Evolutionary conservation across 2,329 filamentous ascomycete species (phyloP).

Genomic region (Aspergillus brunneoviolaceus): DNA sequence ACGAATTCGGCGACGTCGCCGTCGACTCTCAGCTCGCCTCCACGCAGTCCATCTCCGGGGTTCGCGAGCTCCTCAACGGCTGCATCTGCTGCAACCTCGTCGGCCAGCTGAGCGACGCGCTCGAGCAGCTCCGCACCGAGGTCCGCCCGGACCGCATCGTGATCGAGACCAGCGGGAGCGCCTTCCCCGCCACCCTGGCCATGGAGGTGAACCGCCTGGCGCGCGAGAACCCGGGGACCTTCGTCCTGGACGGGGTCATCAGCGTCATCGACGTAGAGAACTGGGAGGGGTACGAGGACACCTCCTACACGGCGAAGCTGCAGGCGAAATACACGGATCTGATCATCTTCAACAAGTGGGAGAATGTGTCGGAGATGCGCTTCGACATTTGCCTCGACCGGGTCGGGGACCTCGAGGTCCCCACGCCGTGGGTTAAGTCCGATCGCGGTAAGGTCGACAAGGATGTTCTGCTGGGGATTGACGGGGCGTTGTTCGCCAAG

Average conservation of each 20-base stretch:
- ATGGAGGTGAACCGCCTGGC: conserved; percentile 83
- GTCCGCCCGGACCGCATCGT: conserved; percentile 78
- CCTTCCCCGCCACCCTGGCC: conserved; percentile 83
- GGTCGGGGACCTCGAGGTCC: conserved; percentile 76
- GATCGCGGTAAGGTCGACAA: conserved; percentile 74
- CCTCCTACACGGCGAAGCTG: conserved; percentile 80
- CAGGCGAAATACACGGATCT: conserved; percentile 89
- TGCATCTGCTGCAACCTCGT: conserved; percentile 99
- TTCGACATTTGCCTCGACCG: conserved; percentile 78
- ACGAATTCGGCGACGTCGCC: conserved; percentile 94
- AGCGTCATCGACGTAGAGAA: conserved; percentile 93
- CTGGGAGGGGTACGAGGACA: conserved; percentile 90
- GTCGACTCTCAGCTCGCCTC: conserved; percentile 89
- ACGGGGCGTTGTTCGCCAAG: conserved; percentile 65
- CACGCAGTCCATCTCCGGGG: conserved; percentile 78
- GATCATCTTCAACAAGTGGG: conserved; percentile 93
- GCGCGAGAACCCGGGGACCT: conserved; percentile 59
- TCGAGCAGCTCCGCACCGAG: conserved; percentile 67
- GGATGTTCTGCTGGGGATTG: conserved; percentile 81
- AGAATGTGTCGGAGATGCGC: conserved; percentile 67
- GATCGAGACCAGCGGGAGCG: conserved; percentile 87
- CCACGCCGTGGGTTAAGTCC: conserved; percentile 82
- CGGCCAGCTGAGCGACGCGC: conserved; percentile 79
- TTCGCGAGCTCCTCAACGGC: conserved; percentile 89
- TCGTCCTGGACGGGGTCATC: conserved; percentile 81